Base-by-base conservation (phyloP, 345 rosid genomes). In the Euphorbia lathyris region DNA sequence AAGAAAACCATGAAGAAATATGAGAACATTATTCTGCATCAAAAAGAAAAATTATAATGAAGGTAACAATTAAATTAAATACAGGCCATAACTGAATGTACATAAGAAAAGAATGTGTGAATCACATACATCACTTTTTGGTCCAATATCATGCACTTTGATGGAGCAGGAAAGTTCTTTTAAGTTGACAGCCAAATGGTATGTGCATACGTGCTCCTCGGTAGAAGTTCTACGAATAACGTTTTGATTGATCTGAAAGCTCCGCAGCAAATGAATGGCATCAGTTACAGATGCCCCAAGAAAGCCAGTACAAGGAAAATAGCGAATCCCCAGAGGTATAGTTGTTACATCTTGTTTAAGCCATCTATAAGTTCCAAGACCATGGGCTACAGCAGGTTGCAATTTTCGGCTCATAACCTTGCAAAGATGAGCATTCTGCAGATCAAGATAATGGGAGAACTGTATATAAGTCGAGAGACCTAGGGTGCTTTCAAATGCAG, bases 321-420 rank as follows among this genome's bases (percentile, higher is more conserved):
- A 77, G 50, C 58, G 75, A 75, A 94, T 82, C 74, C 85, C 83
- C 47, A 94, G 79, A 64, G 80, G 79, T 74, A 71, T 67, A 66
- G 80, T 69, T 76, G 87, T 74, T 71, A 89, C 84, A 75, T 94
- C 97, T 83, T 91, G 89, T 72, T 81, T 75, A 72, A 94, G 92
- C 98, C 97, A 94, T 72, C 63, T 70, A 62, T 86, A 91, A 45
- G 98, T 94, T 74, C 98, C 98, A 73, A 94, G 91, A 71, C 98
- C 97, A 78, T 94, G 98, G 69, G 94, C 93, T 55, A 90, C 71
- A 60, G 81, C 57, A 69, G 86, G 74, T 63, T 77, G 53, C 23
- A 69, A 65, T 66, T 80, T 76, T 71, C 68, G 67, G 23, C 81
- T 83, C 80, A 66, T 78, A 67, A 70, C 74, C 71, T 73, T 73